Evolutionary conservation across 805 yeast species (phyloP), one percentile per base, ranked within the genome.

Genomic region (Jamesozyma rosinii): DNA sequence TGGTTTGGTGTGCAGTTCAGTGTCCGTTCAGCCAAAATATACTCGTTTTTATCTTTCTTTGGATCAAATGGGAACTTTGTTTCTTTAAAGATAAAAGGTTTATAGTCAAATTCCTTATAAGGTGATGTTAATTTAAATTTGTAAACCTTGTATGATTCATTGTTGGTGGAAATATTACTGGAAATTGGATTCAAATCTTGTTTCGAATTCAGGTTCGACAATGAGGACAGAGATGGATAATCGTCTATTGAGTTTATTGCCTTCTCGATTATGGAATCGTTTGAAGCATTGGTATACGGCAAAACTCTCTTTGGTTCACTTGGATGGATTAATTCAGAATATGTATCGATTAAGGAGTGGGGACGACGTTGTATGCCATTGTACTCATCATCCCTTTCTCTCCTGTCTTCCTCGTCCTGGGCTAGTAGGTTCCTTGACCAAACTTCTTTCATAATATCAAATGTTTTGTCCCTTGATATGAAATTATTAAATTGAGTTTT

Each of bases 401-500:
- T 29, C 38, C 39, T 35, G 20, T 27, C 32, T 15, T 40, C 42
- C 26, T 42, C 45, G 4, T 48, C 52, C 14, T 44, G 43, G 2
- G 37, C 40, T 27, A 49, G 32, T 43, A 51, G 41, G 48, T 44
- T 55, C 39, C 50, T 77, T 10, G 78, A 75, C 95, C 95, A 85
- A 11, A 83, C 68, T 4, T 78, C 71, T 49, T 75, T 77, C 50
- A 92, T 68, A 44, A 87, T 73, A 37, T 80, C 82, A 51, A 75
- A 75, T 0, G 95, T 81, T 6, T 79, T 62, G 59, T 90, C 97
- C 46, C 97, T 74, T 1, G 92, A 77, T 4, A 87, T 68, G 55
- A 90, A 87, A 46, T 94, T 85, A 9, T 95, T 96, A 70, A 90
- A 90, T 17, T 77, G 77, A 55, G 85, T 83, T 47, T 76, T 77